Conservation (phyloP, 2,329 filamentous ascomycete genomes). For the Rhynchosporium secalis region DNA sequence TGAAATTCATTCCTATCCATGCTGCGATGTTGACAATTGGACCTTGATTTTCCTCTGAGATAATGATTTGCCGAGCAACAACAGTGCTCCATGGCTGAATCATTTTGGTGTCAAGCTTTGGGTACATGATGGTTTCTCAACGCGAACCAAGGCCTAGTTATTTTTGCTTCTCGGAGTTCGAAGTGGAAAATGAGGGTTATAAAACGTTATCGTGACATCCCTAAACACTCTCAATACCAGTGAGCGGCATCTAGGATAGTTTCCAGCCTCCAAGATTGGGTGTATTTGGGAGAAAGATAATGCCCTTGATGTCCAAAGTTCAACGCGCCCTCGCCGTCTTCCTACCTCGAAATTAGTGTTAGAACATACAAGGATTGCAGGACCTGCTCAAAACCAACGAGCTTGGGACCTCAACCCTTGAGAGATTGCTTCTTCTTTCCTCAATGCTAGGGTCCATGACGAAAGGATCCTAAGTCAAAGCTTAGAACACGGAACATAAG, state of each 20-base stretch:
- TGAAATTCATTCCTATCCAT: slow-evolving; percentile 42
- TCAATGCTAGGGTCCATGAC: neutral
- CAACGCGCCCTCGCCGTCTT: no score
- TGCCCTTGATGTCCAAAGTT: neutral
- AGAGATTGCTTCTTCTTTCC: neutral
- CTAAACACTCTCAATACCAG: neutral
- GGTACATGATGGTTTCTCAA: neutral
- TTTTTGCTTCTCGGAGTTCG: neutral
- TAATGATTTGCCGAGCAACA: slow-evolving; percentile 32
- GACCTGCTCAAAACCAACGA: neutral
- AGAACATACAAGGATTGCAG: neutral
- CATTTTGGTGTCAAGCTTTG: neutral
- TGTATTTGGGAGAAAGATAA: neutral
- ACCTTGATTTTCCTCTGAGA: slow-evolving; percentile 44
- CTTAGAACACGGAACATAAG: neutral
- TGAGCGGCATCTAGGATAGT: neutral
- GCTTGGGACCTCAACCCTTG: neutral
- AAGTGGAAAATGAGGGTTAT: slow-evolving; percentile 1
- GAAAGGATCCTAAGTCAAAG: neutral
- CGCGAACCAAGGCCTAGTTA: neutral
- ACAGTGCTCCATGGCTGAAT: neutral
- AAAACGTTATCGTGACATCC: neutral
- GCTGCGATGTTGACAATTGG: slow-evolving; percentile 43
- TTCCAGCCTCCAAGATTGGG: slow-evolving; percentile 9
- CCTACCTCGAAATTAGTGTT: no score